Evolutionary conservation across 495 filamentous ascomycete genomes (phyloP), one percentile per base, ranked within the genome.

Genomic region (Podospora sp.): DNA sequence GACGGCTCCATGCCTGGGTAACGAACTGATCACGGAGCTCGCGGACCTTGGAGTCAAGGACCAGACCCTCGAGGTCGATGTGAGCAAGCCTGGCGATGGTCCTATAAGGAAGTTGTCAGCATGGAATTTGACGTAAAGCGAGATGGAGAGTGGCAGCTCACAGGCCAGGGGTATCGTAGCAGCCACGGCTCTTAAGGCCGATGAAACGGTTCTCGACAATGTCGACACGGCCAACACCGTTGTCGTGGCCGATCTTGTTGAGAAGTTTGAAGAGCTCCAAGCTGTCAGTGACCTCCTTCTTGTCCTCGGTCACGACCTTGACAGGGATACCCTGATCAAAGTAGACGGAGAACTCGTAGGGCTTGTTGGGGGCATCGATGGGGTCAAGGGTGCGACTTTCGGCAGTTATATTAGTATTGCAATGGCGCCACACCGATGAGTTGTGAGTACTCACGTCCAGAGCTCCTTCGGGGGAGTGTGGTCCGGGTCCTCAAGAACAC

Each of bases 291-390:
- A 84, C 82, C 53, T 83, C 83, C 84, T 82, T 83, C 84, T 92
- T 88, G 56, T 80, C 83, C n/a, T 81, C 79, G 63, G 81, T 79
- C 22, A 72, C 69, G 4, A 86, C 79, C 73, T 89, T 86, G 60
- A 95, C 80, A 60, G 93, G 94, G 36, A 95, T 80, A 79, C 94
- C 94, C 83, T 96, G 89, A 77, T 92, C 88, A 80, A 97, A 97
- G 78, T 84, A 74, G 67, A 97, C 66, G 68, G 87, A 90, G 83
- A 97, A 89, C 77, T 94, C 85, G 74, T 85, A 82, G 14, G 93
- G 90, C 73, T 86, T 79, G 73, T 94, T 84, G 49, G 94, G 93
- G 8, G 94, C 93, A 26, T 89, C 83, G 57, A 83, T 69, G 36
- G 93, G 93, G 74, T 93, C 91, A 66, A 87, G 80, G 64, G 93